These are phyloP conservation scores for Linum usitatissimum DNA, from an alignment of 345 rosid species.

Conservation along the genomic window DNA sequence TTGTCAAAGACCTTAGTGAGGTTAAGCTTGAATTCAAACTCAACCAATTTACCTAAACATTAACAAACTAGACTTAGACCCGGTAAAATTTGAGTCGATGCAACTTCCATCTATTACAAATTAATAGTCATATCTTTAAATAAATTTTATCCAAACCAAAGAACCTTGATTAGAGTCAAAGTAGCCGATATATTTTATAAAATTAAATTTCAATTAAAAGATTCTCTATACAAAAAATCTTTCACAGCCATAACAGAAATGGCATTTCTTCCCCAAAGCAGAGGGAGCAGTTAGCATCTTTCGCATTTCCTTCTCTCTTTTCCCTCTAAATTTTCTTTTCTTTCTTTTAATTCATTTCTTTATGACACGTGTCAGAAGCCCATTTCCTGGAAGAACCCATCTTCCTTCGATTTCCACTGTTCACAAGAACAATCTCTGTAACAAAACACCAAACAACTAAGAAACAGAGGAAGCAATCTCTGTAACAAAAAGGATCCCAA, in stretches of 20 bases:
- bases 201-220: too few relatives aligned
- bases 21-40: too few relatives aligned
- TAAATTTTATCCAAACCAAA: too few relatives aligned
- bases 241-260: constrained; percentile 2
- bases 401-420: neutral
- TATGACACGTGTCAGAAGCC: constrained; percentile 39
- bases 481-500: neutral
- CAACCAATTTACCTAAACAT: too few relatives aligned
- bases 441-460: neutral
- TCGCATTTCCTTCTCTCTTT: constrained; percentile 2
- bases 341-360: constrained; percentile 1
- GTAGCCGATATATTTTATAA: too few relatives aligned
- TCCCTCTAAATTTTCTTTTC: neutral
- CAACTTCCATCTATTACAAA: too few relatives aligned
- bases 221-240: neutral
- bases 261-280: constrained; percentile 2
- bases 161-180: too few relatives aligned
- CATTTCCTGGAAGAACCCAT: constrained; percentile 24
- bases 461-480: neutral
- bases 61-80: too few relatives aligned
- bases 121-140: too few relatives aligned
- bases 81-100: too few relatives aligned
- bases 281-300: constrained; percentile 30
- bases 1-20: too few relatives aligned
- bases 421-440: neutral